A percentile compares a stretch with the other conserved stretches of the same genome.
Conservation (phyloP, 768 basidiomycete genomes). For the Serendipita vermifera region DNA sequence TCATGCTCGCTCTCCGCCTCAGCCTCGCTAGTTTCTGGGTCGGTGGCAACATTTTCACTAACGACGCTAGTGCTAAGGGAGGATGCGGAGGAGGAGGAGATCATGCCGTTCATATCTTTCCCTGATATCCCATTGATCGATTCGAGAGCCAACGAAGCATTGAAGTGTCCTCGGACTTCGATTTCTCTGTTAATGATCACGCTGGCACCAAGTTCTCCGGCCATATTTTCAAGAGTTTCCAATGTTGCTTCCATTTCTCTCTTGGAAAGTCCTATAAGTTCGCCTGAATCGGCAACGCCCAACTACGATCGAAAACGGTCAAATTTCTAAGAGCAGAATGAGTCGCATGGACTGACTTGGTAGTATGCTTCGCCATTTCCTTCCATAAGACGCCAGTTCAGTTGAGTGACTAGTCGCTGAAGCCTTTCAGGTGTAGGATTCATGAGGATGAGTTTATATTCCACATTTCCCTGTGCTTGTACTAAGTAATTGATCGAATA, state of each 20-base stretch:
- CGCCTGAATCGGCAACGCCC: constrained; percentile 77
- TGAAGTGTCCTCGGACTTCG: constrained; percentile 37
- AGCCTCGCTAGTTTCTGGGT: constrained; percentile 21
- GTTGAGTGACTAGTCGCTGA: constrained; percentile 77
- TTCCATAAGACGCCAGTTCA: constrained; percentile 87
- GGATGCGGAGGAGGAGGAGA: not conserved
- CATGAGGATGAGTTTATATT: constrained; percentile 87
- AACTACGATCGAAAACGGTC: constrained; percentile 34
- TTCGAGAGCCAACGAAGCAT: not conserved
- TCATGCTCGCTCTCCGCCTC: constrained; percentile 11
- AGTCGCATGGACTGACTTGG: constrained; percentile 27
- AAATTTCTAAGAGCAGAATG: not conserved
- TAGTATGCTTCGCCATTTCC: constrained; percentile 77
- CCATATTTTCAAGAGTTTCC: constrained; percentile 87
- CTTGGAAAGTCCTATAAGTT: constrained; percentile 64
- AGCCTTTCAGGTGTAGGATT: constrained; percentile 65
- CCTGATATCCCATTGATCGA: constrained; percentile 1
- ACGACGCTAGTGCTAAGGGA: not conserved
- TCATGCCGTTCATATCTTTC: not conserved
- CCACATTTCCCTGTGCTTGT: constrained; percentile 59
- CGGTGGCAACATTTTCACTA: too few species aligned
- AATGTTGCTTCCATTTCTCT: constrained; percentile 68
- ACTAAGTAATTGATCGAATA: not conserved
- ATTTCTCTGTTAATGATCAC: constrained; percentile 86
- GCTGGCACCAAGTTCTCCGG: constrained; percentile 82